phyloP scores from a whole-genome alignment of 768 basidiomycete genomes.

The Glaciozyma antarctica region DNA sequence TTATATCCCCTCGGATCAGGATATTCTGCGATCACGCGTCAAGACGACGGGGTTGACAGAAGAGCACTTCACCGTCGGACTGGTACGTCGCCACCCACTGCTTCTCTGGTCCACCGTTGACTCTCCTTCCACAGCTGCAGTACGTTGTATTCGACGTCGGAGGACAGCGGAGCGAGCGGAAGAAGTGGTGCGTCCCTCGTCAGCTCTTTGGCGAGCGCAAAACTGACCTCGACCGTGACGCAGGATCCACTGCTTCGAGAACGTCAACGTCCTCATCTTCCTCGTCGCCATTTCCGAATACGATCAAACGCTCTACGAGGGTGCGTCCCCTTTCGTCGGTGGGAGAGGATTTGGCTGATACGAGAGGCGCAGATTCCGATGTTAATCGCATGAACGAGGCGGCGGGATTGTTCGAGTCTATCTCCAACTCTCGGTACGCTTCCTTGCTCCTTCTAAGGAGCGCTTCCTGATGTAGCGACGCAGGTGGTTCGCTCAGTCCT shows the following conservation, averaged over 20 bases:
- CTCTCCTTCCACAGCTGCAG: constrained; percentile 36
- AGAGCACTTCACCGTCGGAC: constrained; percentile 86
- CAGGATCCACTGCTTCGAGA: constrained; percentile 82
- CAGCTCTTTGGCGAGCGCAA: too few relatives aligned
- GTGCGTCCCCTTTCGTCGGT: background rate
- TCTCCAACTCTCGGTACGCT: constrained; percentile 73
- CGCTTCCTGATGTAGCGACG: background rate
- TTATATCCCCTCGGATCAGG: constrained; percentile 89
- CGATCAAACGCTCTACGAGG: constrained; percentile 70
- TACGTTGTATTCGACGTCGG: constrained; percentile 72
- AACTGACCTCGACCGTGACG: too few relatives aligned
- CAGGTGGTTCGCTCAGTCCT: constrained; percentile 85
- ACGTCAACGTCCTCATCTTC: constrained; percentile 88
- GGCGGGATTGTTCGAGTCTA: constrained; percentile 89
- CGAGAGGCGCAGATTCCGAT: constrained; percentile 31
- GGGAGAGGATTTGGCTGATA: background rate
- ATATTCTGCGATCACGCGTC: constrained; percentile 84
- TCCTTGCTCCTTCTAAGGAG: background rate
- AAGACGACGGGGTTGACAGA: constrained; percentile 98
- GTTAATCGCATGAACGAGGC: constrained; percentile 95
- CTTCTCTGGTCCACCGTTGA: too few relatives aligned
- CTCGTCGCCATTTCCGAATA: constrained; percentile 85
- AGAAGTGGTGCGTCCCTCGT: constrained; percentile 56
- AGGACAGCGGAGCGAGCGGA: constrained; percentile 77
- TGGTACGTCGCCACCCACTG: too few relatives aligned